Percentiles rank a stretch among this genome's conserved stretches.
These are phyloP conservation scores for Aciculosporium take DNA, from an alignment of 2,329 filamentous ascomycete species.

Conservation along the genomic window DNA sequence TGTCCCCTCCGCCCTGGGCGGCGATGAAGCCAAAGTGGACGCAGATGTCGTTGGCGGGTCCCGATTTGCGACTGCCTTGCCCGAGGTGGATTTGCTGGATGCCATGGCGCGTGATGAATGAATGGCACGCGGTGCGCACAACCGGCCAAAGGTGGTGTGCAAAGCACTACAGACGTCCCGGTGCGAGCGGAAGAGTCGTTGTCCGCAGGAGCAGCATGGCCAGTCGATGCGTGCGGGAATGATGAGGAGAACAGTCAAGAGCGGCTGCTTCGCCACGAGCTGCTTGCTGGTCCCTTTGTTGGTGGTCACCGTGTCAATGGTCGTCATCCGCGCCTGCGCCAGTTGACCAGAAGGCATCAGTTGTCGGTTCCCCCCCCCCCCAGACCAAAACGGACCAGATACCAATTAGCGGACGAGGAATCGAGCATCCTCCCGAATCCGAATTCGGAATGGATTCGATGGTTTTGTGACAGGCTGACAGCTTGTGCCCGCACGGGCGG, in stretches of 20 bases:
- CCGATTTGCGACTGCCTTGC: background rate
- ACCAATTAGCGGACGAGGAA: too few species aligned
- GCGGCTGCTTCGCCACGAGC: background rate
- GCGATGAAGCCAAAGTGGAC: background rate
- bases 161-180: background rate
- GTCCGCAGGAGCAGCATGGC: slow-evolving; percentile 1
- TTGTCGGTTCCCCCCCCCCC: too few species aligned
- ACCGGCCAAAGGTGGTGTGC: background rate
- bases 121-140: background rate
- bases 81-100: background rate
- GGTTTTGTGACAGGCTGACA: too few species aligned
- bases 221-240: background rate
- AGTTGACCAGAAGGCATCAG: too few species aligned
- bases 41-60: slow-evolving; percentile 1
- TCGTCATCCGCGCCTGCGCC: background rate
- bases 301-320: background rate
- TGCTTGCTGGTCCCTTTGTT: background rate
- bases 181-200: background rate
- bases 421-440: too few species aligned
- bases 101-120: slow-evolving; percentile 3
- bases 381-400: too few species aligned
- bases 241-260: background rate
- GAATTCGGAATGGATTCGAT: too few species aligned
- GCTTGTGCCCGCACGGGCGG: too few species aligned
- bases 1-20: background rate